These are phyloP conservation scores for Podila horticola DNA, from an alignment of 192 early-diverging fungal genomes.

Conservation along the genomic window DNA sequence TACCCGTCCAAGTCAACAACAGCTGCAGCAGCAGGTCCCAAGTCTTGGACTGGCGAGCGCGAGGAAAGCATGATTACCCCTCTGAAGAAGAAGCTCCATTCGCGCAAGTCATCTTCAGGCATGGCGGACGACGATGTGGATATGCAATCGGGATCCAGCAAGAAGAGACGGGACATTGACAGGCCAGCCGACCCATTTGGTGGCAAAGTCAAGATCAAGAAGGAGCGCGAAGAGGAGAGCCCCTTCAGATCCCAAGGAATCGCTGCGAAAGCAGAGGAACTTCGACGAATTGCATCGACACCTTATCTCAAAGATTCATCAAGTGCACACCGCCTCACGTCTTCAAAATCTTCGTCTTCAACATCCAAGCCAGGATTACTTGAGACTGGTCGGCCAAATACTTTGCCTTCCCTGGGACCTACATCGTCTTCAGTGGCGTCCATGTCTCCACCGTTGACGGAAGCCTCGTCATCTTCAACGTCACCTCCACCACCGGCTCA, in stretches of 20 bases:
- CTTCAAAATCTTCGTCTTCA: neutral
- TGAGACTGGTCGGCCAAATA: neutral
- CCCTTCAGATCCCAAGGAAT: conserved; percentile 10
- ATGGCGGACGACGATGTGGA: conserved; percentile 15
- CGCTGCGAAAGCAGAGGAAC: conserved; percentile 21
- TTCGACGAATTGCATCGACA: conserved; percentile 31
- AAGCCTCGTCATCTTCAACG: conserved; percentile 33
- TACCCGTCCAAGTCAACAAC: neutral
- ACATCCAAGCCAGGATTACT: neutral
- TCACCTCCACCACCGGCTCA: conserved; percentile 8
- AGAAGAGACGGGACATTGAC: conserved; percentile 40
- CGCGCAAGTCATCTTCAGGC: conserved; percentile 16
- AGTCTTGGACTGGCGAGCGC: conserved; percentile 6
- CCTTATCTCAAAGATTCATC: conserved; percentile 33
- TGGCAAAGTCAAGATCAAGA: conserved; percentile 51
- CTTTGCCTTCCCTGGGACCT: neutral
- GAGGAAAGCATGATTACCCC: neutral
- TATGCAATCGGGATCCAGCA: conserved; percentile 18
- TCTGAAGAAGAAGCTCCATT: conserved; percentile 28
- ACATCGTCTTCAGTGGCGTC: conserved; percentile 36
- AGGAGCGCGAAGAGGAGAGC: conserved; percentile 49
- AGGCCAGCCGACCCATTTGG: conserved; percentile 32
- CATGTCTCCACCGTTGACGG: conserved; percentile 44
- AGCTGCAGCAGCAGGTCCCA: neutral
- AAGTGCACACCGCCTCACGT: neutral